These are phyloP conservation scores for Paraurostyla sp. DNA, from an alignment of 73 alveolate genomes.

Conservation along the genomic window DNA sequence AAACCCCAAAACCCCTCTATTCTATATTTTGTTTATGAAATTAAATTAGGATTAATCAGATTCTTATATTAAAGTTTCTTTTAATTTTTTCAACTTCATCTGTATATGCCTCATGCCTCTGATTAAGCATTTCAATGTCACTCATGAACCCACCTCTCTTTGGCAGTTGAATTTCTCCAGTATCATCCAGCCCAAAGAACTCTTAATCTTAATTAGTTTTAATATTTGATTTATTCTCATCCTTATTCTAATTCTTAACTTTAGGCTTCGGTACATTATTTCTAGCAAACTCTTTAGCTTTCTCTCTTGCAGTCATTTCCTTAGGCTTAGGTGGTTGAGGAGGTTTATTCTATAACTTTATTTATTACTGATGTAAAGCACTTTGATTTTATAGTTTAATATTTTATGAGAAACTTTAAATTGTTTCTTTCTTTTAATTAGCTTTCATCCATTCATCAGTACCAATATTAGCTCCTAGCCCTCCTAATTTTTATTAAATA, in stretches of 20 bases:
- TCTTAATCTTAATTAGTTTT: neutral
- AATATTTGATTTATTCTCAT: neutral
- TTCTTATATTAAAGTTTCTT: neutral
- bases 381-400: conserved; percentile 12
- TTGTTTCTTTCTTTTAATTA: neutral
- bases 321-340: conserved; percentile 49
- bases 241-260: neutral
- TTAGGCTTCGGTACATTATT: conserved; percentile 40
- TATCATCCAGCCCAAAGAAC: neutral
- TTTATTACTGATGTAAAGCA: no score
- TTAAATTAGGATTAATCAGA: conserved; percentile 6
- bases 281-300: conserved; percentile 46
- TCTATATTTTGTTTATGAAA: no score
- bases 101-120: conserved; percentile 39
- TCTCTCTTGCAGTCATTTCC: conserved; percentile 51
- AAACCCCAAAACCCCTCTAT: no score
- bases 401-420: neutral
- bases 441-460: conserved; percentile 53
- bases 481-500: conserved; percentile 13
- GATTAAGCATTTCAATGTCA: conserved; percentile 17
- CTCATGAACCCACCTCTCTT: neutral
- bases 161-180: neutral
- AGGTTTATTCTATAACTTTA: neutral
- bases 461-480: conserved; percentile 51
- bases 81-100: conserved; percentile 53